A percentile compares a stretch with the other conserved stretches of the same genome.
Evolutionary conservation across 495 filamentous ascomycete species (phyloP).

Genomic region (Penicillium maclennaniae): DNA sequence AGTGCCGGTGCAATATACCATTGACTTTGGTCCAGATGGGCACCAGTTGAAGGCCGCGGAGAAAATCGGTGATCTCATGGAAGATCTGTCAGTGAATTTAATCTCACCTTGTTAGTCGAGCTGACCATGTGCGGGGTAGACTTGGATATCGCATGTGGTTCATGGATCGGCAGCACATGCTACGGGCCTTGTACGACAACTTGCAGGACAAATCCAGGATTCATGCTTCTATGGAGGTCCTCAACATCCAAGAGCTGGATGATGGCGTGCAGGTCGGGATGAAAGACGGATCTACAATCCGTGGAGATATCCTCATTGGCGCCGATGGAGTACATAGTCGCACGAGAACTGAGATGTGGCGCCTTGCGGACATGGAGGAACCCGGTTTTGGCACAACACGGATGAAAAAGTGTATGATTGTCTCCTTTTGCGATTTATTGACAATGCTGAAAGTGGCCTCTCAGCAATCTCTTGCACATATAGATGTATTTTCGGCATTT

Average conservation of each 20-base stretch:
- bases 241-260: constrained; percentile 5
- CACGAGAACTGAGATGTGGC: constrained; percentile 37
- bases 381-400: not conserved
- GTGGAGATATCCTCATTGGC: constrained; percentile 43
- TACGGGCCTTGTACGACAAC: constrained; percentile 17
- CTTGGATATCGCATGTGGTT: constrained; percentile 16
- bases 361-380: constrained; percentile 20
- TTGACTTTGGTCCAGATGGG: constrained; percentile 1
- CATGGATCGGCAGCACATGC: constrained; percentile 26
- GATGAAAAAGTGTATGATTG: not conserved
- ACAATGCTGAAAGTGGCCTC: not conserved
- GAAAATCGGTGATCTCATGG: not conserved
- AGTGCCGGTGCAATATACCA: not conserved
- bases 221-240: constrained; percentile 5
- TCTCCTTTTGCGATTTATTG: not conserved
- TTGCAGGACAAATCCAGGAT: constrained; percentile 15
- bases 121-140: constrained; percentile 1
- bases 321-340: constrained; percentile 48
- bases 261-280: constrained; percentile 8
- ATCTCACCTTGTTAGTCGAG: not conserved
- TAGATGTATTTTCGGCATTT: constrained; percentile 15
- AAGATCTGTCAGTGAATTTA: constrained; percentile 7
- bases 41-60: not conserved
- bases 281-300: constrained; percentile 25
- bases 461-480: constrained; percentile 6